Evolutionary conservation across 805 yeast genomes (phyloP), one percentile per base, ranked within the genome.

Genomic region (Wickerhamomyces hampshirensis): DNA sequence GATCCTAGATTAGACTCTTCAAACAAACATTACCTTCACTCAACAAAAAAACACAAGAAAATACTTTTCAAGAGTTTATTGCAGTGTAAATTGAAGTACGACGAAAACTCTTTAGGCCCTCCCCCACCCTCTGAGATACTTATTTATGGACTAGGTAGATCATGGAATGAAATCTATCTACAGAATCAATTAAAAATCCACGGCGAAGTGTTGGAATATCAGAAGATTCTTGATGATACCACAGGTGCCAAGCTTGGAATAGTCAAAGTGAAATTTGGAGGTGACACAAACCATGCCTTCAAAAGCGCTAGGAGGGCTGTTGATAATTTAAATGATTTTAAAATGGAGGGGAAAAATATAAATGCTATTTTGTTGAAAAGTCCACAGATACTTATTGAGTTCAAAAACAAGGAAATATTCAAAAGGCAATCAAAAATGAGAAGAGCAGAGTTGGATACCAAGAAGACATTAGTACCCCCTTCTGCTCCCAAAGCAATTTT

Each of bases 161-260:
- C 74, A 3, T 66, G 73, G n/a, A 68, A 71, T 30, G 73, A 75
- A 32, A 35, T 41, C 4, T 52, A 65, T 13, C 38, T 73, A 3
- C 66, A 63, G 31, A 76, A 80, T 42, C 77, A 73, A 44, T 73
- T 84, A 44, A 59, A 70, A 17, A 13, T 23, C 17, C 82, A 66
- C 58, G 96, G 96, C 4, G 71, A 69, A 21, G 67, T 88, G 4
- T 66, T 71, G 18, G 77, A 75, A 27, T 60, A 82, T 33, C 73
- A 74, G 40, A 66, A 77, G 40, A 65, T 80, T 8, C 74, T 70
- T 38, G 93, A 88, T 51, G 85, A 91, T 1, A 65, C 68, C 16
- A 78, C 84, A 30, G 95, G 88, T 3, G 82, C 80, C 14, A 89
- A 95, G 0, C 58, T 88, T 28, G 93, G 95, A 8, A 64, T 87